phyloP scores from a whole-genome alignment of 495 filamentous ascomycete genomes.

The Aspergillus bridgeri region DNA sequence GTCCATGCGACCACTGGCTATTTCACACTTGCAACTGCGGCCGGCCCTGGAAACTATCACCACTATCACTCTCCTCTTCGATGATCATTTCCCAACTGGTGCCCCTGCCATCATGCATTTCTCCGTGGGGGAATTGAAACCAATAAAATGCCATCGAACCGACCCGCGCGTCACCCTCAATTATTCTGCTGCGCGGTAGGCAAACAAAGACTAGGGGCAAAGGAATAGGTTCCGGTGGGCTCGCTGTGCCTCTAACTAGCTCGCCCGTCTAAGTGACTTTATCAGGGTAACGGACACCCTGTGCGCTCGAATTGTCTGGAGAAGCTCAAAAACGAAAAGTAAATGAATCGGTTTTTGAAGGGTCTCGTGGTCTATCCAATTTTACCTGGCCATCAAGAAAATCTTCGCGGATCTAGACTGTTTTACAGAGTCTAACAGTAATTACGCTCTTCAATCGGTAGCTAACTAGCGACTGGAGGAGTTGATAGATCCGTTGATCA shows the following conservation, averaged over 20 bases:
- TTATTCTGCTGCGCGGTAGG: not conserved
- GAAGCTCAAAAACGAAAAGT: not conserved
- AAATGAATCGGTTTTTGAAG: not conserved
- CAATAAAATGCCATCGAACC: not conserved
- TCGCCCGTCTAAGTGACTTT: not conserved
- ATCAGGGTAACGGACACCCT: not conserved
- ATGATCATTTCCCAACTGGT: slow-evolving; percentile 3
- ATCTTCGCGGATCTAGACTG: not conserved
- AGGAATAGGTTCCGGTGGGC: not conserved
- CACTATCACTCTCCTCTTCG: not conserved
- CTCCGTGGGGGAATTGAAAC: slow-evolving; percentile 3
- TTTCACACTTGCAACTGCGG: not conserved
- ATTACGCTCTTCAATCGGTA: not conserved
- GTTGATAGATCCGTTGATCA: not conserved
- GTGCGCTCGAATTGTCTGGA: not conserved
- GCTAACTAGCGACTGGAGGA: not conserved
- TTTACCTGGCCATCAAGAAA: not conserved
- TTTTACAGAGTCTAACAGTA: not conserved
- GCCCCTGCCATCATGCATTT: not conserved
- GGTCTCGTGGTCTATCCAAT: too few relatives aligned
- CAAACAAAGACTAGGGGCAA: not conserved
- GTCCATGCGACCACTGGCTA: not conserved
- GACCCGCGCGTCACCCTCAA: not conserved
- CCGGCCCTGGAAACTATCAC: not conserved
- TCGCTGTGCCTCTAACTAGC: not conserved